Evolutionary conservation across 352 stramenopile species (phyloP).

Genomic region (Globisporangium abappressorium): DNA sequence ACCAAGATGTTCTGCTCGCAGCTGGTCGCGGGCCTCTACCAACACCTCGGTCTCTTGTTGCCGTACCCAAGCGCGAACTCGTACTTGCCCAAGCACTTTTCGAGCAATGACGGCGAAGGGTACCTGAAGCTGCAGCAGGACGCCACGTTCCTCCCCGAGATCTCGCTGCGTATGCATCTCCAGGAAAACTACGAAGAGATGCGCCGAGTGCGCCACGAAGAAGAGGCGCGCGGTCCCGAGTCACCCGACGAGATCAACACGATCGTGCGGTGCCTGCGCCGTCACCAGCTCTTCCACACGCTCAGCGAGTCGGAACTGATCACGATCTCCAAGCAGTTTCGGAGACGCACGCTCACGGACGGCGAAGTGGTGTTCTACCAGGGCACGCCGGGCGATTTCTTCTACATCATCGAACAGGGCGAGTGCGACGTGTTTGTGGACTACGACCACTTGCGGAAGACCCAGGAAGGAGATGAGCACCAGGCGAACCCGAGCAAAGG

Average conservation of each 20-base stretch:
- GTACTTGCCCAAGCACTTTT: slow-evolving; percentile 88
- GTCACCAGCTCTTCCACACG: slow-evolving; percentile 81
- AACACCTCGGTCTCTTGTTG: slow-evolving; percentile 72
- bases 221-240: slow-evolving; percentile 27
- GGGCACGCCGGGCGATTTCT: slow-evolving; percentile 66
- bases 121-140: slow-evolving; percentile 83
- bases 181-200: slow-evolving; percentile 30
- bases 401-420: slow-evolving; percentile 78
- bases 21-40: slow-evolving; percentile 73
- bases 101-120: slow-evolving; percentile 36
- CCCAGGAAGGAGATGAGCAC: slow-evolving; percentile 25
- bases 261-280: slow-evolving; percentile 68
- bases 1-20: slow-evolving; percentile 85
- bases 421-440: slow-evolving; percentile 84
- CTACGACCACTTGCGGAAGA: slow-evolving; percentile 66
- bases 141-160: slow-evolving; percentile 61
- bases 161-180: slow-evolving; percentile 54
- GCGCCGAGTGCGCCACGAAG: slow-evolving; percentile 30
- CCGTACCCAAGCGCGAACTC: slow-evolving; percentile 83
- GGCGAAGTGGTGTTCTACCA: slow-evolving; percentile 87
- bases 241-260: slow-evolving; percentile 31
- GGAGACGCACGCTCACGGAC: slow-evolving; percentile 42
- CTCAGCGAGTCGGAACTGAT: slow-evolving; percentile 68
- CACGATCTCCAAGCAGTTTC: slow-evolving; percentile 51
- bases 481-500: slow-evolving; percentile 19